Percentiles rank a stretch among this genome's conserved stretches.
Conservation (phyloP, 2,329 filamentous ascomycete species). For the Rhynchosporium secalis region DNA sequence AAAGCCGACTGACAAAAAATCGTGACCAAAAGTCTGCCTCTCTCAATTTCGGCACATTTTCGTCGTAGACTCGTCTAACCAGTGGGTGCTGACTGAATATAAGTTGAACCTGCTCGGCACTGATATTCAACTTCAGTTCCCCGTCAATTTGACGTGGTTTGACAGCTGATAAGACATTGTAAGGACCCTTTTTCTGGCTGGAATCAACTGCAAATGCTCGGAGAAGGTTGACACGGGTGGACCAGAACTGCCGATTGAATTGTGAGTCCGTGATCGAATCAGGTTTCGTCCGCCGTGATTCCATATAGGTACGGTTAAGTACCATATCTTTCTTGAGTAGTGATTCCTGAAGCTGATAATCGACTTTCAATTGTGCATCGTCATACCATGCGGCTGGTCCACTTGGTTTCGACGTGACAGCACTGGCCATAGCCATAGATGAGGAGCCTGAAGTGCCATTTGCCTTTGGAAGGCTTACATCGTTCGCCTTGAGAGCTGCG, state of each 20-base stretch:
- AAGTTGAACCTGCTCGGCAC: slow-evolving; percentile 86
- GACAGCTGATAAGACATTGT: slow-evolving; percentile 90
- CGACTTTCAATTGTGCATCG: slow-evolving; percentile 72
- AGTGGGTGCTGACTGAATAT: slow-evolving; percentile 93
- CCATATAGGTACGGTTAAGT: slow-evolving; percentile 82
- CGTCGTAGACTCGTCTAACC: slow-evolving; percentile 87
- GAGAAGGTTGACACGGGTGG: slow-evolving; percentile 79
- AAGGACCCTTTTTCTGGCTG: slow-evolving; percentile 81
- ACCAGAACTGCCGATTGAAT: slow-evolving; percentile 95
- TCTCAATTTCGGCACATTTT: slow-evolving; percentile 79
- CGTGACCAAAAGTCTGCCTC: slow-evolving; percentile 88
- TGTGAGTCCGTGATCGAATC: slow-evolving; percentile 76
- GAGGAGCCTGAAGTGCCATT: slow-evolving; percentile 54
- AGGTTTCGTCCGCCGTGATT: slow-evolving; percentile 79
- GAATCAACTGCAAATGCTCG: slow-evolving; percentile 89
- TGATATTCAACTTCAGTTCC: slow-evolving; percentile 78
- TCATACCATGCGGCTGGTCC: slow-evolving; percentile 70
- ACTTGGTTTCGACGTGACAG: slow-evolving; percentile 54
- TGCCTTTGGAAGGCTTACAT: slow-evolving; percentile 37
- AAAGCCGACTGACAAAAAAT: slow-evolving; percentile 88
- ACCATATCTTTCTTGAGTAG: slow-evolving; percentile 77
- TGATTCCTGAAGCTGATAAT: slow-evolving; percentile 83
- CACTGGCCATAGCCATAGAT: slow-evolving; percentile 76
- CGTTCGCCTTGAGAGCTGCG: slow-evolving; percentile 50
- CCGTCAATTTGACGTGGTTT: slow-evolving; percentile 77